Conservation (phyloP, 2,329 filamentous ascomycete genomes). For the Tricladium varicosporioides region DNA sequence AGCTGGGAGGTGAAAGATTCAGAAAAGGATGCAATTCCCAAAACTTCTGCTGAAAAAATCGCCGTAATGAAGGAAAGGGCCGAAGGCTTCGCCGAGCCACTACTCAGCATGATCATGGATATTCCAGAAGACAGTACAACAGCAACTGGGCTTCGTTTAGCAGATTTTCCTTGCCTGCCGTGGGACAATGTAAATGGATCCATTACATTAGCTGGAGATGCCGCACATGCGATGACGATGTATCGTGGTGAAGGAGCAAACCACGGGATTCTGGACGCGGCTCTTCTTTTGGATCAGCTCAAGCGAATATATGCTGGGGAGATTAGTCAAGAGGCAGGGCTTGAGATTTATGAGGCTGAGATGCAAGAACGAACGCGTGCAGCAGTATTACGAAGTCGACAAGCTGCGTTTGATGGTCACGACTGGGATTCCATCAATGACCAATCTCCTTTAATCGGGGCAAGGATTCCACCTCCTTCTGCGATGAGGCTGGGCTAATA, state of each 20-base stretch:
- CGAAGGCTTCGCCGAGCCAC: conserved; percentile 40
- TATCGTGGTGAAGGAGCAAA: conserved; percentile 57
- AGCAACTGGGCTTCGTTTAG: conserved; percentile 24
- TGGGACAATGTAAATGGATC: conserved; percentile 33
- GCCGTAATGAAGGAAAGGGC: conserved; percentile 39
- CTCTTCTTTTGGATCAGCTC: conserved; percentile 41
- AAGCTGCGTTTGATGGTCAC: conserved; percentile 55
- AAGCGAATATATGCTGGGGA: conserved; percentile 13
- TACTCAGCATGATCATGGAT: conserved; percentile 41
- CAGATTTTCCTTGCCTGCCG: conserved; percentile 36
- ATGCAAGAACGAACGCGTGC: conserved; percentile 43
- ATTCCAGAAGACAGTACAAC: conserved; percentile 42
- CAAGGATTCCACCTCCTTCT: conserved; percentile 6
- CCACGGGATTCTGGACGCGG: conserved; percentile 52
- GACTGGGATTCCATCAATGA: conserved; percentile 45
- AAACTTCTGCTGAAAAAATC: conserved; percentile 34
- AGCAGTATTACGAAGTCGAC: conserved; percentile 49
- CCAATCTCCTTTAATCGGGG: conserved; percentile 40
- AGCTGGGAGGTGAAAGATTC: conserved; percentile 43
- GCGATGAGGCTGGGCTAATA: neutral
- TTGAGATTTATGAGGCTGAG: conserved; percentile 44
- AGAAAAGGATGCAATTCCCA: conserved; percentile 35
- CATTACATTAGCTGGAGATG: conserved; percentile 34
- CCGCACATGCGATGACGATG: conserved; percentile 37
- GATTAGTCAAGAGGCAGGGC: conserved; percentile 37